Conservation (phyloP, 805 yeast genomes). For the Pichia nakasei region DNA sequence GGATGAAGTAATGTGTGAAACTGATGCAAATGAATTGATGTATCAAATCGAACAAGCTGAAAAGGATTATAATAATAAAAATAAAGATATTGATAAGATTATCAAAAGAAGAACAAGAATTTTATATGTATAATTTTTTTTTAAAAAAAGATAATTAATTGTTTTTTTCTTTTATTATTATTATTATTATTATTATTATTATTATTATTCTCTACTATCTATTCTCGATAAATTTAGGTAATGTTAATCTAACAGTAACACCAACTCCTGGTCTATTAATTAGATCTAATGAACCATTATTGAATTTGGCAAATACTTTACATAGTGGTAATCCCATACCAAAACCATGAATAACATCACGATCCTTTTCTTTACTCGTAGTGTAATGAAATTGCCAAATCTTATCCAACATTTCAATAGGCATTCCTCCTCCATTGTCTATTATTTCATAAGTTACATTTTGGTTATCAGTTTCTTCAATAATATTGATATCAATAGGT, state of each 20-base stretch:
- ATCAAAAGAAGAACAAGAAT: constrained; percentile 27
- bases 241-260: constrained; percentile 16
- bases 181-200: neutral
- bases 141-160: neutral
- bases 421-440: constrained; percentile 26
- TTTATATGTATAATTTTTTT: constrained; percentile 9
- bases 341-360: constrained; percentile 25
- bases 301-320: constrained; percentile 20
- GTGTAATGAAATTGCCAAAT: constrained; percentile 28
- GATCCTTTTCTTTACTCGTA: constrained; percentile 14
- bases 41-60: constrained; percentile 9
- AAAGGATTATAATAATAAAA: constrained; percentile 1
- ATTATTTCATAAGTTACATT: constrained; percentile 15
- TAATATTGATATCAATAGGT: constrained; percentile 14
- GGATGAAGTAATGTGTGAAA: constrained; percentile 44
- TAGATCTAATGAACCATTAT: constrained; percentile 19
- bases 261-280: constrained; percentile 18
- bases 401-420: constrained; percentile 12
- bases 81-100: constrained; percentile 13
- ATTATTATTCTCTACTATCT: neutral
- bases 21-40: constrained; percentile 22
- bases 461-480: constrained; percentile 4
- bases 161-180: neutral
- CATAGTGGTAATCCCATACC: constrained; percentile 29
- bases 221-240: constrained; percentile 13